Base-by-base conservation (phyloP, 176 grass and related monocot genomes). In the Dactylis glomerata region DNA sequence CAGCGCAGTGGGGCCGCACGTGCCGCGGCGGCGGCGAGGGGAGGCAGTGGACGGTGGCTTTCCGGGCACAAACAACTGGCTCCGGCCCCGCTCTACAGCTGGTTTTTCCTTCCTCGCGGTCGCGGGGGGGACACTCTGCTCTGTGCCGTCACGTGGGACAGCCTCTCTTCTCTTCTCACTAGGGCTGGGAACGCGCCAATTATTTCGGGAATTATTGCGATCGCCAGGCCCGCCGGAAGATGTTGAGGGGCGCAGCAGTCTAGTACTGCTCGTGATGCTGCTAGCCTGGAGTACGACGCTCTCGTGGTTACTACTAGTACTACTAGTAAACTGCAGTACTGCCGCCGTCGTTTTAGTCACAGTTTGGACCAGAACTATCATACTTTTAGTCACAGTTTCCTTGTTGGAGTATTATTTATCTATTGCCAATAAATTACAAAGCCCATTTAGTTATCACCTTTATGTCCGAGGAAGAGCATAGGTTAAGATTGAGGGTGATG, bases 21-120 rank as follows among this genome's bases (percentile, higher is more conserved):
- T 90, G 89, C 47, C 84, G 80, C 23, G 19, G 44, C 84, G 86
- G 17, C 22, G 27, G 78, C 44, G 74, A 17, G 22, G 36, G 51
- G 89, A 23, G 90, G 71, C 86, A 92, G 64, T 88, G 90, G 86
- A 63, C 90, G 90, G 90, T 92, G 90, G 82, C 90, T 83, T 88
- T 88, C 82, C 64, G 62, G 82, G 45, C 79, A 22, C 78, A 31
- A 88, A 33, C 86, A 64, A 88, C 78, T 85, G 46, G 71, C 79
- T 66, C 83, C 55, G 90, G 90, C 57, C 83, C 90, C 78, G 57
- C 79, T 86, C 83, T 83, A 86, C 86, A 89, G 90, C 83, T 89
- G 79, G 83, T n/a, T 22, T 27, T 42, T 36, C 82, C 58, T 38
- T 44, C 81, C 81, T 49, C 51, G 24, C 78, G 1, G 17, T 6